Evolutionary conservation across 495 filamentous ascomycete species (phyloP), one percentile per base, ranked within the genome.

Genomic region (Penicillium crystallinum): DNA sequence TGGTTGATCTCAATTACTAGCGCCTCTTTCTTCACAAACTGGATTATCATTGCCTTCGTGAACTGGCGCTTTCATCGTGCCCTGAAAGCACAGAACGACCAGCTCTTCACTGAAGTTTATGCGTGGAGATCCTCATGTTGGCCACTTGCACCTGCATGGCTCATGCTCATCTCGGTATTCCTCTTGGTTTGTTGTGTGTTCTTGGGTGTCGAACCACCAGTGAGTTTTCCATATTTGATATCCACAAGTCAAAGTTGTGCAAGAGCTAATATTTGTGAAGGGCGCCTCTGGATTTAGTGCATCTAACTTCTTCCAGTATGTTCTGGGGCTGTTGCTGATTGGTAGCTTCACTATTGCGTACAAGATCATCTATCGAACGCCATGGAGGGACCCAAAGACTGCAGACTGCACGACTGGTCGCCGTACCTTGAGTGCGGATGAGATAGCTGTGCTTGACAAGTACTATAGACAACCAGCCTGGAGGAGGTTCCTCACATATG

Each of bases 301-400:
- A 14, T 46, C 56, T 6, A 58, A 63, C 25, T 68, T 68, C 49
- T 68, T 68, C 53, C 61, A 64, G 17, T 65, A 70, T 19, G 66
- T 65, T 37, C 52, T 70, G 19, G 65, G 65, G 1, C 36, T 57
- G 8, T 30, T 68, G 30, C 38, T 70, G 7, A 59, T 69, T 21
- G 34, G 62, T 14, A 9, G 12, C 31, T 42, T 44, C 11, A 56
- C 51, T 11, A 17, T 63, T 30, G 63, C 29, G 0, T 66, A 68
- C 46, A 68, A 65, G 34, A 8, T 67, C 14, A 55, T 66, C 27
- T 64, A 47, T 27, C 35, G 46, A 6, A 66, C 60, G 0, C 56
- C 51, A 4, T 55, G 47, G 33, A 37, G 56, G 2, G 41, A 64
- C 25, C 38, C 45, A 17, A 52, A 46, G 17, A 60, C 50, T 3